phyloP scores from a whole-genome alignment of 805 yeast genomes.

The Wickerhamomyces canadensis region DNA sequence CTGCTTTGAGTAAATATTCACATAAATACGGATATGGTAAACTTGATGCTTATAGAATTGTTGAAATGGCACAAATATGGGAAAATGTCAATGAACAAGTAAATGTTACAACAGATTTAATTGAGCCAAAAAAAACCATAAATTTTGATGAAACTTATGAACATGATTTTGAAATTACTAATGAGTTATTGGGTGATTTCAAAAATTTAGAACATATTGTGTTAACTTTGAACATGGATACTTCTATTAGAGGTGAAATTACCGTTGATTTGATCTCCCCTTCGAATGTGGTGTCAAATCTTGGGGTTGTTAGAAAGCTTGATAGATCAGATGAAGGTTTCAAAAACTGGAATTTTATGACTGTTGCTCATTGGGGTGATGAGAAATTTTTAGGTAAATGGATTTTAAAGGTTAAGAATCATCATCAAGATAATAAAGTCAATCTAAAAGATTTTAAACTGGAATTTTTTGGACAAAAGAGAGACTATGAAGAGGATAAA shows the following conservation, averaged over 20 bases:
- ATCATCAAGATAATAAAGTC: slow-evolving; percentile 31
- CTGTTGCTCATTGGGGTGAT: slow-evolving; percentile 99
- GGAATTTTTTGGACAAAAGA: slow-evolving; percentile 73
- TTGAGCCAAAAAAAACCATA: slow-evolving; percentile 19
- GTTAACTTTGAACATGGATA: slow-evolving; percentile 64
- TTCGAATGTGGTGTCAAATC: slow-evolving; percentile 59
- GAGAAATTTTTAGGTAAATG: slow-evolving; percentile 76
- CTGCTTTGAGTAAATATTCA: slow-evolving; percentile 67
- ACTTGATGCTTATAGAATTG: slow-evolving; percentile 74
- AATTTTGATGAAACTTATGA: slow-evolving; percentile 23
- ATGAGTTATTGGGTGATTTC: slow-evolving; percentile 51
- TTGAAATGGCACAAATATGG: slow-evolving; percentile 70
- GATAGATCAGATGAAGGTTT: slow-evolving; percentile 62
- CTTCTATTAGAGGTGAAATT: slow-evolving; percentile 65
- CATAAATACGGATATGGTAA: slow-evolving; percentile 92
- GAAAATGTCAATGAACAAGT: slow-evolving; percentile 87
- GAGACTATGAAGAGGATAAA: slow-evolving; percentile 39
- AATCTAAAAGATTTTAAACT: slow-evolving; percentile 67
- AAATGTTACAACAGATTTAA: slow-evolving; percentile 47
- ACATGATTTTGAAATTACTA: slow-evolving; percentile 40
- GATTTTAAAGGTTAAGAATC: slow-evolving; percentile 60
- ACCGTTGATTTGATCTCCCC: slow-evolving; percentile 69
- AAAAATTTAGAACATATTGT: slow-evolving; percentile 82
- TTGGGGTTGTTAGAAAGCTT: slow-evolving; percentile 60
- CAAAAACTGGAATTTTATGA: slow-evolving; percentile 84